Base-by-base conservation (phyloP, 2,329 filamentous ascomycete genomes). In the Aschersonia sp. region DNA sequence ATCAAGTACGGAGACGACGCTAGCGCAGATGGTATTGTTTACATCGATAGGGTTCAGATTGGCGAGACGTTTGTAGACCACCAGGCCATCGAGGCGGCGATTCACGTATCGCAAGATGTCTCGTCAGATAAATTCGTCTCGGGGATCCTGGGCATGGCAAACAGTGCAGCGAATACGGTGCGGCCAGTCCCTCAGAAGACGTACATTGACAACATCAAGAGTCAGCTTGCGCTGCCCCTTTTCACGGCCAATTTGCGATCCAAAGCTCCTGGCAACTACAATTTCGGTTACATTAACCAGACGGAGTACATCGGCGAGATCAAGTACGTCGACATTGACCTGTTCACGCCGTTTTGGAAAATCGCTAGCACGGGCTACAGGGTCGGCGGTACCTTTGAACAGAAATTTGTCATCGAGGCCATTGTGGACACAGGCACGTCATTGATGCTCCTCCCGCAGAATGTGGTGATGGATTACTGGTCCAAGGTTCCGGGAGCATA, bases 371-470 rank as follows among this genome's bases (percentile, higher is more conserved):
- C 67, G 30, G 76, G 73, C 22, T 82, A 79, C 63, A 65, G 65
- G 40, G 58, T 82, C 46, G 79, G 43, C 46, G 79, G 43, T 4
- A 2, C 33, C 22, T 9, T 9, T 0, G 47, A 47, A 11, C 22
- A 49, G 4, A 32, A 43, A 0, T 60, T 54, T 47, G 44, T 50
- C 9, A 43, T 49, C 5, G 66, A 67, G 0, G 73, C 70, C 54
- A 84, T 86, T 60, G 77, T 78, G 56, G 82, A 86, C 65, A 86
- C 82, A 2, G 83, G 82, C 47, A 85, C 82, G 48, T 81, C 80
- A 1, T 75, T 86, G 32, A 63, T 84, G 48, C 69, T 83, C 52
- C 62, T 81, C 14, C 75, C 77, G 30, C 59, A 70, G 48, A 54
- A 58, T 33, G 67, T 81, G 50, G 72, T 78, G 52, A 55, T 62